Conservation (phyloP, 1,284 basidiomycete genomes). For the Porodaedalea pini region DNA sequence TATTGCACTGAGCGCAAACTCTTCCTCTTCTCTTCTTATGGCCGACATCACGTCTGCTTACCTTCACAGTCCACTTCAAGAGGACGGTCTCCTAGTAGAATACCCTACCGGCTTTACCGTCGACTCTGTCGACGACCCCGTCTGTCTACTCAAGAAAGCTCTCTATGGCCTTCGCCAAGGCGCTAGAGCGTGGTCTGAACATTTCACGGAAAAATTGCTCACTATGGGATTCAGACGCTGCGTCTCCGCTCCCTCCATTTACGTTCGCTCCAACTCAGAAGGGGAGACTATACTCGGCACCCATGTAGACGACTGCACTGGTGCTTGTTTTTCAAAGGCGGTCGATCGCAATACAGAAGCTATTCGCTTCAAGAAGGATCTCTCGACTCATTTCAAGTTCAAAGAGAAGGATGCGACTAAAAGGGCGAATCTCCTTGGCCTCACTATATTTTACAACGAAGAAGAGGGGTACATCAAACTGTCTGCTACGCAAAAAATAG, state of each 20-base stretch:
- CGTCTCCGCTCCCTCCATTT: conserved; percentile 27
- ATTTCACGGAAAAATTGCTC: conserved; percentile 21
- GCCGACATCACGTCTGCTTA: conserved; percentile 29
- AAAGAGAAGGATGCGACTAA: too few species aligned
- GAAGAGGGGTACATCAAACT: too few species aligned
- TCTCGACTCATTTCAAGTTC: conserved; percentile 1
- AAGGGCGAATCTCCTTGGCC: too few species aligned
- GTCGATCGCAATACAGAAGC: not conserved
- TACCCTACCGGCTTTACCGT: conserved; percentile 25
- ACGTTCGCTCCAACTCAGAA: conserved; percentile 24
- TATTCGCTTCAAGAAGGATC: conserved; percentile 6
- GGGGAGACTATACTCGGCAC: conserved; percentile 30
- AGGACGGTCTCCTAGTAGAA: conserved; percentile 29
- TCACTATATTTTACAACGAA: too few species aligned
- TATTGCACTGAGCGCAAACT: not conserved
- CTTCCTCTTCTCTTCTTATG: conserved; percentile 29
- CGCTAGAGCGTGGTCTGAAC: conserved; percentile 28
- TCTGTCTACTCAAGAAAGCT: conserved; percentile 23
- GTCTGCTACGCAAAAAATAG: too few species aligned
- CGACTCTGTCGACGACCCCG: conserved; percentile 14
- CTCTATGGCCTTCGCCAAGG: conserved; percentile 33
- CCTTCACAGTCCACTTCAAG: conserved; percentile 16
- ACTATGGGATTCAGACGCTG: conserved; percentile 21
- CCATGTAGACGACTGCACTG: conserved; percentile 33
- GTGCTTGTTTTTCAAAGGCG: not conserved